These are phyloP conservation scores for Acanthamoeba sp. DNA, from an alignment of 208 protist genomes.

Conservation along the genomic window DNA sequence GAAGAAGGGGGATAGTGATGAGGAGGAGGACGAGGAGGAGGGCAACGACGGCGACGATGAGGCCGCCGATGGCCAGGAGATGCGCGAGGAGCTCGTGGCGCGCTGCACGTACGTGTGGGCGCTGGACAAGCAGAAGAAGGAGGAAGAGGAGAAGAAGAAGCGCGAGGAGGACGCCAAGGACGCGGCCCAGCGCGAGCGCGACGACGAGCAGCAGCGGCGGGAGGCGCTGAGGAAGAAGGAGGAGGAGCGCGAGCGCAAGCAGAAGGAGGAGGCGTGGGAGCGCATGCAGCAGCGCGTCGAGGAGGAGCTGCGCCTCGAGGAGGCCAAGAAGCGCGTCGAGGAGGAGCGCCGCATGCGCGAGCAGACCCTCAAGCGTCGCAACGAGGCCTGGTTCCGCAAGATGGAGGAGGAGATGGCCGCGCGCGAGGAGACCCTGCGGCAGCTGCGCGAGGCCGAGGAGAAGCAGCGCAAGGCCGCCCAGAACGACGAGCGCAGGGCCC, in stretches of 20 bases:
- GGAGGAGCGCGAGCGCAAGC: background rate
- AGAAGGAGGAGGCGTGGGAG: conserved; percentile 26
- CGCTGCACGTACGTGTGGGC: conserved; percentile 31
- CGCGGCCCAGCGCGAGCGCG: background rate
- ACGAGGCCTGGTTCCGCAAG: conserved; percentile 43
- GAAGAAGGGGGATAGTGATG: background rate
- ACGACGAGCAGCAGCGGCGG: background rate
- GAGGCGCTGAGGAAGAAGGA: conserved; percentile 5
- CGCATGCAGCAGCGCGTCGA: conserved; percentile 34
- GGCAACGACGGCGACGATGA: background rate
- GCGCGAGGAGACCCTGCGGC: background rate
- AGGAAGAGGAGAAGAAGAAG: conserved; percentile 30
- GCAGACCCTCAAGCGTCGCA: conserved; percentile 40
- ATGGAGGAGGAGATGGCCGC: conserved; percentile 55
- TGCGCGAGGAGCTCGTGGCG: conserved; percentile 1
- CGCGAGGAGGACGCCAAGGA: background rate
- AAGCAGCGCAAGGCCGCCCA: background rate
- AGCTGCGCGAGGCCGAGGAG: conserved; percentile 40
- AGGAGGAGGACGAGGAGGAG: background rate
- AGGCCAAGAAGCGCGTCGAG: conserved; percentile 9
- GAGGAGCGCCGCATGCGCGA: conserved; percentile 6
- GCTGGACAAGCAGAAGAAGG: conserved; percentile 40
- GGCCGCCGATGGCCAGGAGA: background rate
- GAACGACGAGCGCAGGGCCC: background rate
- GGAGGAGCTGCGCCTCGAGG: conserved; percentile 24